A percentile compares a stretch with the other conserved stretches of the same genome.
phyloP scores from a whole-genome alignment of 225 moss, liverwort and hornwort genomes.

The Sphagnum contortum region DNA sequence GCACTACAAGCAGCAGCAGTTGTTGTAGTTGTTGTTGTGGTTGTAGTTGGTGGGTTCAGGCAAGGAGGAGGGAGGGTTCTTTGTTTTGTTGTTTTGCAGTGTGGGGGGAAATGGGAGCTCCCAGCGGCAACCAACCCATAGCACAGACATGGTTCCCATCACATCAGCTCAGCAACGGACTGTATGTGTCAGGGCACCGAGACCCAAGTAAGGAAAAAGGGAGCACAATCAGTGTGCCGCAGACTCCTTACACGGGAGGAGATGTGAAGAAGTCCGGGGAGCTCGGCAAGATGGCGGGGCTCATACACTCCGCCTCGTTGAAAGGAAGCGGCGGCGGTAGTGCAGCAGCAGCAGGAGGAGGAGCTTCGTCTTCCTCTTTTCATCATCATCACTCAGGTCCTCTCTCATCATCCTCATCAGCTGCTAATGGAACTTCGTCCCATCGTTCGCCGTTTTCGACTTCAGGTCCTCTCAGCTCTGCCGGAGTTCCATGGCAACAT shows the following conservation, averaged over 20 bases:
- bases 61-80: neutral
- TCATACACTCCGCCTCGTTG: constrained; percentile 2
- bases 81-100: neutral
- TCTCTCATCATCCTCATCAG: constrained; percentile 8
- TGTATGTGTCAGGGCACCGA: constrained; percentile 84
- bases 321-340: constrained; percentile 31
- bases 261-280: constrained; percentile 93
- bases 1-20: neutral
- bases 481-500: constrained; percentile 35
- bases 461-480: constrained; percentile 44
- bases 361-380: constrained; percentile 30
- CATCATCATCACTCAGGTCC: constrained; percentile 24
- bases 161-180: constrained; percentile 91
- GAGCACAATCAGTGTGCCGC: constrained; percentile 60
- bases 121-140: constrained; percentile 15
- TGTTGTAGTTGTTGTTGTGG: too few relatives aligned
- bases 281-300: constrained; percentile 89
- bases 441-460: constrained; percentile 23
- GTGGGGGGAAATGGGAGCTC: constrained; percentile 30
- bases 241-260: constrained; percentile 94
- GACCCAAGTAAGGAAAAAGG: constrained; percentile 67
- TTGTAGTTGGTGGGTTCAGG: too few relatives aligned
- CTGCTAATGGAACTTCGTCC: neutral
- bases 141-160: constrained; percentile 40
- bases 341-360: constrained; percentile 15